phyloP scores from a whole-genome alignment of 371 early-diverging fungal species.

The Gilbertella persicaria region DNA sequence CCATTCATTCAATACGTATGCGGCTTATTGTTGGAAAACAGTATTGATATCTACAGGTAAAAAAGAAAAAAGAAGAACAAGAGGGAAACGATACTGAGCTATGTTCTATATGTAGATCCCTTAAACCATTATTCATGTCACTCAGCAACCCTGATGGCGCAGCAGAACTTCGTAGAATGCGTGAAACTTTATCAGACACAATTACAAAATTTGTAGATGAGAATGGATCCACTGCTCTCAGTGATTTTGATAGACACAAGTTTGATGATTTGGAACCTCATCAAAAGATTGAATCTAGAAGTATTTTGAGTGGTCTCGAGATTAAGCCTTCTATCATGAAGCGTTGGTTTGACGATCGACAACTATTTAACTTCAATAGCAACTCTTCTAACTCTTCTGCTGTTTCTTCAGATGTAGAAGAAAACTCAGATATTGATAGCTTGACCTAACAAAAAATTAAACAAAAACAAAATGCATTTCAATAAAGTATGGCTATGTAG shows the following conservation, averaged over 20 bases:
- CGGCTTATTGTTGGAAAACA: constrained; percentile 58
- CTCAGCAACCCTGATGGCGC: constrained; percentile 24
- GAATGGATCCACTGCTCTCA: constrained; percentile 35
- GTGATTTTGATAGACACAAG: constrained; percentile 38
- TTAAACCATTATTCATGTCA: constrained; percentile 27
- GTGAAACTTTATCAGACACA: constrained; percentile 25
- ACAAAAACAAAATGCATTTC: too few relatives aligned
- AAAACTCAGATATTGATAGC: background rate
- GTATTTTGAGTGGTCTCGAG: constrained; percentile 1
- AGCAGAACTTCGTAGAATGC: constrained; percentile 21
- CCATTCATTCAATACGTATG: constrained; percentile 58
- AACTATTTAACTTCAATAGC: constrained; percentile 19
- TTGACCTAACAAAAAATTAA: too few relatives aligned
- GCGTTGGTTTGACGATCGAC: constrained; percentile 24
- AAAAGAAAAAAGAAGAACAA: background rate
- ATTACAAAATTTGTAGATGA: constrained; percentile 44
- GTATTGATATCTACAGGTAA: constrained; percentile 60
- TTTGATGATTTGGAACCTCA: constrained; percentile 29
- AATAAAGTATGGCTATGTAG: too few relatives aligned
- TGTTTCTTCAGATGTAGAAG: background rate
- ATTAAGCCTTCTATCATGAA: background rate
- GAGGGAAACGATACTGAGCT: background rate
- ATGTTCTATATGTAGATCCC: constrained; percentile 1
- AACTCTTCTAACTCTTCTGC: background rate
- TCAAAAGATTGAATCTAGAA: constrained; percentile 12